phyloP scores from a whole-genome alignment of 2,329 filamentous ascomycete species.

The Aspergillus candidus region DNA sequence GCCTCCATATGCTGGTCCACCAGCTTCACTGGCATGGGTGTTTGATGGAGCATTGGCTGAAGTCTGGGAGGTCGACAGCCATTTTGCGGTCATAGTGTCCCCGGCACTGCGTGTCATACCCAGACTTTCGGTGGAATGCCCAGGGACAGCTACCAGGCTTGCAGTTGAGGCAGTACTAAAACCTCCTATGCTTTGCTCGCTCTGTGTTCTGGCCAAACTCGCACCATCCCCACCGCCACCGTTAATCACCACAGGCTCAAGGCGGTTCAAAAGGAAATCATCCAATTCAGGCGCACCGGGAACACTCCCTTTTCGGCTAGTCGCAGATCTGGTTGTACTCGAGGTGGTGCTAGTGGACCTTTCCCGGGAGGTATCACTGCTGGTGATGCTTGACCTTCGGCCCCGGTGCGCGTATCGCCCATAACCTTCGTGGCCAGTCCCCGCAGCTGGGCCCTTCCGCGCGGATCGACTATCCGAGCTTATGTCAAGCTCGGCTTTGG shows the following conservation, averaged over 20 bases:
- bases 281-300: constrained; percentile 39
- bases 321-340: constrained; percentile 29
- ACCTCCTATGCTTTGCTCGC: constrained; percentile 35
- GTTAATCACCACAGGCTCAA: constrained; percentile 46
- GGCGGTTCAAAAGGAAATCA: constrained; percentile 42
- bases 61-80: too few relatives aligned
- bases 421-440: constrained; percentile 80
- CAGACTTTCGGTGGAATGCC: constrained; percentile 31
- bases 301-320: constrained; percentile 37
- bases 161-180: constrained; percentile 26
- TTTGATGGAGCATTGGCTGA: too few relatives aligned
- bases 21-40: too few relatives aligned
- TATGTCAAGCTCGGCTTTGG: constrained; percentile 56
- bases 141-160: constrained; percentile 18
- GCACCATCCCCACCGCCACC: constrained; percentile 37
- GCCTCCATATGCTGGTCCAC: too few relatives aligned
- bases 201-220: constrained; percentile 32
- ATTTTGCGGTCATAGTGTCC: too few relatives aligned
- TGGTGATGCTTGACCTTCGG: constrained; percentile 38
- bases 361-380: constrained; percentile 34
- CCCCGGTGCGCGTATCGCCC: constrained; percentile 43
- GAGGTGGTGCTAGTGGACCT: constrained; percentile 37
- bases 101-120: neutral
- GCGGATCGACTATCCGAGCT: constrained; percentile 48
- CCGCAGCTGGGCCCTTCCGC: constrained; percentile 76